Base-by-base conservation (phyloP, 768 basidiomycete species). In the Naganishia friedmannii region DNA sequence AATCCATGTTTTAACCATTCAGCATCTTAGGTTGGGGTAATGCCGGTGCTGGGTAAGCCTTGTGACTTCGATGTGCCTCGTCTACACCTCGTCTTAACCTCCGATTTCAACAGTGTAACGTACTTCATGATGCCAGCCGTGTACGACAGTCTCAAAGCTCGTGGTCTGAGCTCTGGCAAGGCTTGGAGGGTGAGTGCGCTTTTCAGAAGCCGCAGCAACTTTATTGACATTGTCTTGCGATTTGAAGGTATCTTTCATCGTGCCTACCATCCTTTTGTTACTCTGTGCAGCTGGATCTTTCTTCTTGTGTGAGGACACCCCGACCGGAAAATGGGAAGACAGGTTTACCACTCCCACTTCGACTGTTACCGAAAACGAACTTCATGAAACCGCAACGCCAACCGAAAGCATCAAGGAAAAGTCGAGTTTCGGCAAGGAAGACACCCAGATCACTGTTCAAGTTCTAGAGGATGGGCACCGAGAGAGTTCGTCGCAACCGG, bases 1-100 rank as follows among this genome's bases (percentile, higher is more conserved):
- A 0, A 87, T 87, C 73, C 86, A 80, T 2, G 80, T 86, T 48
- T 83, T 87, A n/a, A 86, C 87, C 4, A 84, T 85, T 0, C 87
- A 86, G 0, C 34, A 77, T 70, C 45, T 26, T n/a, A 56, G 55
- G 57, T n/a, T 58, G 57, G 57, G 57, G 57, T 37, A 58, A 58
- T 34, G 57, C 57, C 26, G 57, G 57, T 10, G 57, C 57, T 23
- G 57, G 57, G 57, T 58, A 58, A 34, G 57, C 17, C n/a, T 6
- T 15, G 21, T 2, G 3, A 15, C 19, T 13, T 58, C 2, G 10
- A n/a, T 19, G 19, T 12, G 29, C 29, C 2, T 42, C 15, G 42
- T 13, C 15, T 32, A 1, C 7, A 4, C 10, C 3, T 15, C 28
- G 31, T 17, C 12, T n/a, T 56, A 19, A 56, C 31, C 6, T 7